Percentiles rank a stretch among this genome's conserved stretches.
Conservation (phyloP, 441 rosid species). For the California macrophylla region DNA sequence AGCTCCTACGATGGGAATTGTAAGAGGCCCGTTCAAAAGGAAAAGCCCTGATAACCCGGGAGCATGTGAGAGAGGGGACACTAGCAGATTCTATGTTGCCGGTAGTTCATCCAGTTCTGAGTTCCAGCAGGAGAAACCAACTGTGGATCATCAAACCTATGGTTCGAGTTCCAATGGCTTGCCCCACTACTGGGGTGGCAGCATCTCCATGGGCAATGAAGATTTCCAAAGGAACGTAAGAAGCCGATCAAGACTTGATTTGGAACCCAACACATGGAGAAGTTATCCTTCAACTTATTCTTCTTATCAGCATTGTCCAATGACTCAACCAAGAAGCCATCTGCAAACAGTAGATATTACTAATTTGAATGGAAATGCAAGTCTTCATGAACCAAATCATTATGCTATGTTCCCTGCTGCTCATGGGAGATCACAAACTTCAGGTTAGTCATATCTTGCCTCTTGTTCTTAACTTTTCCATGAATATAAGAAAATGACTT, state of each 20-base stretch:
- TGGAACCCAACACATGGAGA: slow-evolving; percentile 20
- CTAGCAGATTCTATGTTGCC: slow-evolving; percentile 18
- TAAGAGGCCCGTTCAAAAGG: slow-evolving; percentile 24
- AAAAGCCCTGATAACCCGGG: slow-evolving; percentile 15
- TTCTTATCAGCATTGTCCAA: slow-evolving; percentile 13
- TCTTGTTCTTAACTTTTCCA: background rate
- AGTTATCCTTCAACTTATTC: slow-evolving; percentile 13
- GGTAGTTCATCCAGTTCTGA: slow-evolving; percentile 30
- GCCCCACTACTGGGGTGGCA: slow-evolving; percentile 17
- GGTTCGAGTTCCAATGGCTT: slow-evolving; percentile 16
- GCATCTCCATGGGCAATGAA: slow-evolving; percentile 17
- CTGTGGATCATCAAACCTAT: slow-evolving; percentile 17
- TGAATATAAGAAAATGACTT: slow-evolving; percentile 4
- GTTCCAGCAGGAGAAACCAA: slow-evolving; percentile 13
- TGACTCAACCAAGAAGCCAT: slow-evolving; percentile 12
- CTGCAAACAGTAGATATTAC: background rate
- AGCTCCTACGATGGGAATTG: slow-evolving; percentile 15
- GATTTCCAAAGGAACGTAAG: slow-evolving; percentile 24
- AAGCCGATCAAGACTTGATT: slow-evolving; percentile 25
- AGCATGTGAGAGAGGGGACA: slow-evolving; percentile 18
- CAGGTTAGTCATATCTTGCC: slow-evolving; percentile 21
- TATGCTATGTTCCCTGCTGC: slow-evolving; percentile 11
- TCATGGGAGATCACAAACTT: slow-evolving; percentile 15
- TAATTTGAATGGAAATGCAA: slow-evolving; percentile 12
- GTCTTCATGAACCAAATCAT: slow-evolving; percentile 14